Conservation (phyloP, 1,284 basidiomycete genomes). For the Boletus holoroseus region DNA sequence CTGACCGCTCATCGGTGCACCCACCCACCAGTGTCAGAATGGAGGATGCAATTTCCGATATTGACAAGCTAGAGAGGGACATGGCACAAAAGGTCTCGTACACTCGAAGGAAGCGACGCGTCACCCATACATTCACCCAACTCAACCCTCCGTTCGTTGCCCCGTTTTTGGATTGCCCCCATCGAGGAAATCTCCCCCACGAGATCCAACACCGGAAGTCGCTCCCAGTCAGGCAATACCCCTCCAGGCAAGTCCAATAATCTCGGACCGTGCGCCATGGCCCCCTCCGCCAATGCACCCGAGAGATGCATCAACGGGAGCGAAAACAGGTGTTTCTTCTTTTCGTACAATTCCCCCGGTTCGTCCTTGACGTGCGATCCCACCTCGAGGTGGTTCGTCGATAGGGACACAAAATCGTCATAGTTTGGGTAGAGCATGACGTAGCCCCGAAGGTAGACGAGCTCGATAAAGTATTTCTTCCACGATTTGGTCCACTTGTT, state of each 20-base stretch:
- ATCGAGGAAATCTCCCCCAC: slow-evolving; percentile 52
- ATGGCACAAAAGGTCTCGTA: slow-evolving; percentile 37
- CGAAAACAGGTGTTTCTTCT: slow-evolving; percentile 59
- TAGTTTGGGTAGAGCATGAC: slow-evolving; percentile 86
- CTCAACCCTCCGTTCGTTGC: slow-evolving; percentile 29
- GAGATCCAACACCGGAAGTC: slow-evolving; percentile 65
- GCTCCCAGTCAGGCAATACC: slow-evolving; percentile 48
- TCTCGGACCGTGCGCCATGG: slow-evolving; percentile 20
- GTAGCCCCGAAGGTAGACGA: slow-evolving; percentile 73
- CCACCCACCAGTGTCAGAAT: too few species aligned
- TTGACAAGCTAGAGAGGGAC: slow-evolving; percentile 10
- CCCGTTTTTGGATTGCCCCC: slow-evolving; percentile 40
- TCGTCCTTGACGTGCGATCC: slow-evolving; percentile 69
- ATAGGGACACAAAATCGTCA: slow-evolving; percentile 60
- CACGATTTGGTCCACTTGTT: slow-evolving; percentile 76
- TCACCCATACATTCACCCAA: slow-evolving; percentile 25
- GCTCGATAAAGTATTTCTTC: slow-evolving; percentile 85
- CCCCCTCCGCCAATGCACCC: slow-evolving; percentile 13
- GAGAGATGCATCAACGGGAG: slow-evolving; percentile 60
- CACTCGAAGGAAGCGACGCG: slow-evolving; percentile 25
- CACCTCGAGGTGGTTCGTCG: slow-evolving; percentile 79
- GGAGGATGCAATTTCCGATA: neutral
- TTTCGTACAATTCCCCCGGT: slow-evolving; percentile 44
- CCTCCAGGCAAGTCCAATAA: slow-evolving; percentile 55
- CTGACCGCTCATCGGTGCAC: neutral